Base-by-base conservation (phyloP, 208 protist genomes). In the Borovskyia barvae region DNA sequence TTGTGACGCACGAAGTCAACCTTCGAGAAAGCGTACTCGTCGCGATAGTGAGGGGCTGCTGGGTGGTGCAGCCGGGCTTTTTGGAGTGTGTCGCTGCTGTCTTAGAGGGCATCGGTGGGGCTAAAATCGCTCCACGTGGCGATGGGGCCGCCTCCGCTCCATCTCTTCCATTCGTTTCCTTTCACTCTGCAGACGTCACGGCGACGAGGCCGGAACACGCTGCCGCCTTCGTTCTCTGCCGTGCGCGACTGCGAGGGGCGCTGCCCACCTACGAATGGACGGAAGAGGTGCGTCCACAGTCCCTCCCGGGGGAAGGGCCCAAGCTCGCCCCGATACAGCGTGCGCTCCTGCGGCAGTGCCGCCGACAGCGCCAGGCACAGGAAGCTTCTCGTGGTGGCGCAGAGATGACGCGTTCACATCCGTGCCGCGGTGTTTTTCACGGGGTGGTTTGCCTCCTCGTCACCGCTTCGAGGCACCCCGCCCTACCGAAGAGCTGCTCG, bases 21-120 rank as follows among this genome's bases (percentile, higher is more conserved):
- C 67, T 77, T 22, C 80, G 86, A 2, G 82, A 89, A 57, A 88
- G 74, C 37, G 72, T 93, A 24, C 75, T 93, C 32, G 64, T 77
- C 1, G 82, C 82, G n/a, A 65, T 90, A 1, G 82, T 72, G 6
- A 65, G 51, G 0, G 86, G 86, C 15, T 50, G 77, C 45, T 89
- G 73, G 76, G 64, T 89, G 5, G 69, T 89, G 35, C 73, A 60
- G 24, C 72, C 78, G 3, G 57, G 72, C 17, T 75, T 65, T 22
- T 42, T 92, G 3, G 54, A 80, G 25, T 74, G 75, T 12, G 43
- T 66, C 0, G 51, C 33, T 2, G 66, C 45, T 5, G 30, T 53
- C 4, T 47, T 83, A 1, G 59, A 67, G 5, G 46, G 50, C 5
- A 25, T 14, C 36, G 22, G 59, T 25, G n/a, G n/a, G n/a, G n/a